Evolutionary conservation across 306 rosid genomes (phyloP).

Genomic region (Bauhinia variegata): DNA sequence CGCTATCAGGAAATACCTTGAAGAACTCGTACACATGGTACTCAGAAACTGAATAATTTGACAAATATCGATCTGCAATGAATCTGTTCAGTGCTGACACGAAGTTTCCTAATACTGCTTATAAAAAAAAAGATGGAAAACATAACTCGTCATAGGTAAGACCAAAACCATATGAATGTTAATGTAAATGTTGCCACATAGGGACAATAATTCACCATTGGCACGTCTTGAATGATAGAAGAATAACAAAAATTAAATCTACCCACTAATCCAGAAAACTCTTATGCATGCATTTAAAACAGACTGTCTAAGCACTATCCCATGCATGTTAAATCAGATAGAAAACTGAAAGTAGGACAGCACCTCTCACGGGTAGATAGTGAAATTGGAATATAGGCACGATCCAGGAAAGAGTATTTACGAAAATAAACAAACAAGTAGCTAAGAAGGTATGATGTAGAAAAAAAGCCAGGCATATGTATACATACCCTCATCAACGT

Average conservation of each 20-base stretch:
- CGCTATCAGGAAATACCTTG: slow-evolving; percentile 62
- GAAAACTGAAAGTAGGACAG: background rate
- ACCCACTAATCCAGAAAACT: slow-evolving; percentile 3
- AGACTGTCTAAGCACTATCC: background rate
- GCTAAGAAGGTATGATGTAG: no score
- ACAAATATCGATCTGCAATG: slow-evolving; percentile 80
- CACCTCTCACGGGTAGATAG: background rate
- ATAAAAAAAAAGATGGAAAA: slow-evolving; percentile 22
- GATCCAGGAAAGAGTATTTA: slow-evolving; percentile 22
- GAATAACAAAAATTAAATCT: slow-evolving; percentile 10
- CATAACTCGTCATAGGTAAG: background rate
- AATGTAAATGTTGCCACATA: no score
- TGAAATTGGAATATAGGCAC: slow-evolving; percentile 26
- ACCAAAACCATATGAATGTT: background rate
- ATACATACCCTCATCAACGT: slow-evolving; percentile 86
- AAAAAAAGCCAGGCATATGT: background rate
- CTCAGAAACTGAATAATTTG: slow-evolving; percentile 78
- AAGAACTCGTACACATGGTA: slow-evolving; percentile 92
- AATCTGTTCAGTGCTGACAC: slow-evolving; percentile 89
- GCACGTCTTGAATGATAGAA: no score
- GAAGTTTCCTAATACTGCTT: slow-evolving; percentile 83
- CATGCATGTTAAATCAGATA: background rate
- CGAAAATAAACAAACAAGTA: no score
- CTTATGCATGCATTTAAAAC: background rate
- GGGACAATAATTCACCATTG: no score